Base-by-base conservation (phyloP, 2,329 filamentous ascomycete genomes). In the Xylaria digitata region DNA sequence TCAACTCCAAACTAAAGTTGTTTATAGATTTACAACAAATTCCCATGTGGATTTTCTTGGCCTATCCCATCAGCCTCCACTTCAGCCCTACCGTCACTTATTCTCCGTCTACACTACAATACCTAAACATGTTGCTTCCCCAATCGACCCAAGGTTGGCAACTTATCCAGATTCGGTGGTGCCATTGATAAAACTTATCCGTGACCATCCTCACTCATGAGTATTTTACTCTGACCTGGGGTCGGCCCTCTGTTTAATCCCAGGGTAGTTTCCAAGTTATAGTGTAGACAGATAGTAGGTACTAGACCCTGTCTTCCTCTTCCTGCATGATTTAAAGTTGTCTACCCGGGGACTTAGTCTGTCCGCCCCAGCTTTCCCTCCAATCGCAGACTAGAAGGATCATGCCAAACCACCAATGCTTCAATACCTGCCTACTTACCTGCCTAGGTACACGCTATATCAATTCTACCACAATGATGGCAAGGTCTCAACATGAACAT, bases 241-340 rank as follows among this genome's bases (percentile, higher is more conserved):
- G 53, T 45, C 26, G 45, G 26, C 45, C 61, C 32, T 63, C 34
- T 26, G 34, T 56, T 62, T 30, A 56, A 57, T 15, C 19, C 37
- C 17, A 34, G 53, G 53, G 58, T 54, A 54, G 23, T 42, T 58
- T 23, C 19, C 11, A 19, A 26, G 34, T 46, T 40, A 11, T 34
- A 34, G 7, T 34, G 34, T 40, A 40, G 11, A 15, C 37, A 15
- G 15, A 40, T 40, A 26, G 26, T 26, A 26, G 13, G 11, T 15
- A 40, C 37, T 40, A 15, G 11, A 13, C 37, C 11, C 37, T 3
- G 37, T 40, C 13, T 40, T 40, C 37, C 37, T 15, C 37, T 40
- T 40, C 11, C 30, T 63, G 6, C 46, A 59, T 57, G 5, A 49
- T 56, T 46, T 7, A 40, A 8, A 56, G 42, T 15, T n/a, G 3